Conservation (phyloP, 1,139 yeast genomes). For the Zhuliangozyma blackwelliae region DNA sequence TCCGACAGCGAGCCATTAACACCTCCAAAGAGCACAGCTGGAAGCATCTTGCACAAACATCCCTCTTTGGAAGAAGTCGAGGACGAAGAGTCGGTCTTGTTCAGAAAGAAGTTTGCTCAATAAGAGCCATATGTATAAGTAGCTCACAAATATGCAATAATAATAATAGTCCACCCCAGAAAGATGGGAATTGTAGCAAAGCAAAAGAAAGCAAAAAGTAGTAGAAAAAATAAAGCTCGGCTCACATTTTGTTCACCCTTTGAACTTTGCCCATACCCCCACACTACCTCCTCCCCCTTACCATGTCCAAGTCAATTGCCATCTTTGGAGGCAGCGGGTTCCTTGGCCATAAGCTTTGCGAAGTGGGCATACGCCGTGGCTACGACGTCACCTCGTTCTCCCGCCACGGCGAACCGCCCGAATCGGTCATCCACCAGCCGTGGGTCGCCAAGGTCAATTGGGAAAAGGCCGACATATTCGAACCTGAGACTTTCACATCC, state of each 20-base stretch:
- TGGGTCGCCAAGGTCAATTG: conserved; percentile 66
- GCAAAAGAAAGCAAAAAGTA: no score
- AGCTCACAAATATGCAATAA: neutral
- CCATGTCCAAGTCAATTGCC: conserved; percentile 37
- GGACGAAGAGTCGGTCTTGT: conserved; percentile 42
- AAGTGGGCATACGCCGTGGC: conserved; percentile 60
- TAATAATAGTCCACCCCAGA: neutral
- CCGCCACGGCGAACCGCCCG: conserved; percentile 56
- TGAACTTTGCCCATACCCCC: neutral
- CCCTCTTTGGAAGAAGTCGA: conserved; percentile 42
- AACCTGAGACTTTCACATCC: conserved; percentile 52
- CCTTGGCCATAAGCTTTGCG: conserved; percentile 69
- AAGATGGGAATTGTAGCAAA: neutral
- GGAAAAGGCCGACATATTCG: conserved; percentile 64
- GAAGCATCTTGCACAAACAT: conserved; percentile 14
- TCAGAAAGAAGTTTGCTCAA: conserved; percentile 37
- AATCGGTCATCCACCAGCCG: conserved; percentile 14
- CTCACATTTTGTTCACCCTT: neutral
- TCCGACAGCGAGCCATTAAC: conserved; percentile 18
- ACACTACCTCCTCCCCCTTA: conserved; percentile 1
- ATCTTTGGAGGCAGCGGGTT: conserved; percentile 90
- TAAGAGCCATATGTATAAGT: conserved; percentile 3
- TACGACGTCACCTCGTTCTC: conserved; percentile 61
- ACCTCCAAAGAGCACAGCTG: neutral
- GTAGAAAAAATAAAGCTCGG: neutral